A percentile compares a stretch with the other conserved stretches of the same genome.
These are phyloP conservation scores for Vitis rotundifolia DNA, from an alignment of 164 flowering plant genomes.

Conservation along the genomic window DNA sequence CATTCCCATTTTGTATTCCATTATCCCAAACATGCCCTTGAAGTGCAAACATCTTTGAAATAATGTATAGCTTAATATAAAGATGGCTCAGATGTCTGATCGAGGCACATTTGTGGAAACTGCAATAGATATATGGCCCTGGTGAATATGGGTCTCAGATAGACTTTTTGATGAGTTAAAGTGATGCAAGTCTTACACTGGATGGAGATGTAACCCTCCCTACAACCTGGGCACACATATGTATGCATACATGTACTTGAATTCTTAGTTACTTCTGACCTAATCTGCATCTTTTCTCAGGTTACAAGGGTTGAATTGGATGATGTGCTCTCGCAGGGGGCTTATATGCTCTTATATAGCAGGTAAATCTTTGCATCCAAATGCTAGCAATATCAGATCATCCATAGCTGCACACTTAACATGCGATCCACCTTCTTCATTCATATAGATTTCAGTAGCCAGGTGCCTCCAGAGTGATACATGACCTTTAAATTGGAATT, in stretches of 20 bases:
- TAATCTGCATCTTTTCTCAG: slow-evolving; percentile 24
- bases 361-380: slow-evolving; percentile 46
- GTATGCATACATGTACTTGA: not conserved
- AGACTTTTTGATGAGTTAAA: not conserved
- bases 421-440: not conserved
- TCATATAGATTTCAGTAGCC: too few species aligned
- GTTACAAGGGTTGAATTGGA: slow-evolving; percentile 69
- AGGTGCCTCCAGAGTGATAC: not conserved
- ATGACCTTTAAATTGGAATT: too few species aligned
- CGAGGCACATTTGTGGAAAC: not conserved
- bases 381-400: not conserved
- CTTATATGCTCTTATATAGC: slow-evolving; percentile 93
- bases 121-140: not conserved
- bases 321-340: slow-evolving; percentile 93
- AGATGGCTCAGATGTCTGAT: not conserved
- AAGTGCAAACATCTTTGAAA: too few species aligned
- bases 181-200: not conserved
- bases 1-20: too few species aligned
- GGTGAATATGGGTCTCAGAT: not conserved
- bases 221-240: not conserved
- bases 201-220: not conserved
- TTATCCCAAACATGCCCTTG: too few species aligned
- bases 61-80: too few species aligned
- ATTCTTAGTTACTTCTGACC: not conserved
- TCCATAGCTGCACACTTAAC: not conserved